phyloP scores from a whole-genome alignment of 768 basidiomycete species.

The Psilocybe sp. region DNA sequence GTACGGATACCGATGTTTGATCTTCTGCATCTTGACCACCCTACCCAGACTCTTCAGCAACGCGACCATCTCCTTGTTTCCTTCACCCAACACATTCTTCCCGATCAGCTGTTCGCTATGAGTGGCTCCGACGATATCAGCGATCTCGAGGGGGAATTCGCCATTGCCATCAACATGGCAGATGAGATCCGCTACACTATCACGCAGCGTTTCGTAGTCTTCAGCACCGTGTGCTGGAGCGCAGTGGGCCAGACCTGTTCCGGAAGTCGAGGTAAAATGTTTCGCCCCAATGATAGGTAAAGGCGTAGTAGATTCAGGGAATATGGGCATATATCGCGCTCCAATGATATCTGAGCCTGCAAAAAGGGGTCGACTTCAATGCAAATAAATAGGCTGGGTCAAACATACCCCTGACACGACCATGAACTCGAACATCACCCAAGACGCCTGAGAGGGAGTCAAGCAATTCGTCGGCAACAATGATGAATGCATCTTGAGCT shows the following conservation, averaged over 20 bases:
- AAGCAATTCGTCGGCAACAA: slow-evolving; percentile 54
- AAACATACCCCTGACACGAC: slow-evolving; percentile 33
- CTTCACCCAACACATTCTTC: slow-evolving; percentile 67
- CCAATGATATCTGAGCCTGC: slow-evolving; percentile 57
- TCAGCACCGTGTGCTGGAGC: slow-evolving; percentile 94
- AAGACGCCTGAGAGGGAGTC: slow-evolving; percentile 34
- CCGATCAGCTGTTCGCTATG: slow-evolving; percentile 52
- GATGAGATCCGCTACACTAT: slow-evolving; percentile 45
- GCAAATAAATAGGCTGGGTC: not conserved
- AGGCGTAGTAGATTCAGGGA: slow-evolving; percentile 33
- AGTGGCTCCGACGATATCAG: slow-evolving; percentile 52
- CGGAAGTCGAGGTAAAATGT: slow-evolving; percentile 84
- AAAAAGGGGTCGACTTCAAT: not conserved
- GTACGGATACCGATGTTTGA: slow-evolving; percentile 90
- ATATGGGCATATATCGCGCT: slow-evolving; percentile 59
- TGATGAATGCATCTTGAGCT: slow-evolving; percentile 22
- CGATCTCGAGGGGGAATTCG: slow-evolving; percentile 59
- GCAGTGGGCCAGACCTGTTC: slow-evolving; percentile 93
- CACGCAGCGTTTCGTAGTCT: slow-evolving; percentile 80
- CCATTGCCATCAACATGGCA: slow-evolving; percentile 86
- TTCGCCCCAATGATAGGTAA: slow-evolving; percentile 60
- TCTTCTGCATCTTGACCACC: slow-evolving; percentile 64
- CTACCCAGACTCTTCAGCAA: slow-evolving; percentile 54
- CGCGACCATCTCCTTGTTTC: slow-evolving; percentile 62
- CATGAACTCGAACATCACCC: slow-evolving; percentile 33